Evolutionary conservation across 495 filamentous ascomycete genomes (phyloP).

Genomic region (Xylaria sp.): DNA sequence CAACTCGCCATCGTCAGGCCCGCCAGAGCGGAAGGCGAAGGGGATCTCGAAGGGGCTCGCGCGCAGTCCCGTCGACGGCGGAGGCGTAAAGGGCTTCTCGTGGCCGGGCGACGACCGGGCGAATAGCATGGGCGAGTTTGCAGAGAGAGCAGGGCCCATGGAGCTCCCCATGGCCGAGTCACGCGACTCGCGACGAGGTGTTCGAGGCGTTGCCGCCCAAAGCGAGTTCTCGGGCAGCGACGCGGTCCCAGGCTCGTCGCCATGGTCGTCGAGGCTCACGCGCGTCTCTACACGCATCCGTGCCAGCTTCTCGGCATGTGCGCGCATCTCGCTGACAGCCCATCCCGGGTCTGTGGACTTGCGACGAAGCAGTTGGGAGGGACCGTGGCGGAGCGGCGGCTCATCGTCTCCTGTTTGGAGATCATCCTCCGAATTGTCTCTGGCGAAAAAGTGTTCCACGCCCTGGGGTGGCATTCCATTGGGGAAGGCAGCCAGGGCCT

Average conservation of each 20-base stretch:
- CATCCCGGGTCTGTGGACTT: constrained; percentile 57
- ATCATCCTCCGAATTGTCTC: constrained; percentile 59
- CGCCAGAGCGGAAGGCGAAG: constrained; percentile 35
- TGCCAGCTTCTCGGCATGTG: constrained; percentile 49
- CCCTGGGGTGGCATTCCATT: constrained; percentile 55
- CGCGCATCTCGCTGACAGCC: constrained; percentile 60
- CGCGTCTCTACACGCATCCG: constrained; percentile 28
- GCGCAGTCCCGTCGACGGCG: constrained; percentile 36
- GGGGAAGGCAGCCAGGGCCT: constrained; percentile 57
- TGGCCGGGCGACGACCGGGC: constrained; percentile 29
- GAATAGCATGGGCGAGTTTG: constrained; percentile 44
- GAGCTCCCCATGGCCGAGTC: constrained; percentile 47
- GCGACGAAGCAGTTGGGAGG: constrained; percentile 45
- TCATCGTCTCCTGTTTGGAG: constrained; percentile 37
- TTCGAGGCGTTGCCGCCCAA: constrained; percentile 44
- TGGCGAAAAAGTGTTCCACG: constrained; percentile 62
- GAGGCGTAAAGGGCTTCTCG: constrained; percentile 32
- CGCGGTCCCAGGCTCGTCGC: constrained; percentile 53
- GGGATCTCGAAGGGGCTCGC: constrained; percentile 46
- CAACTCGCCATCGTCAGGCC: constrained; percentile 39
- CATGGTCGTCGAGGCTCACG: constrained; percentile 43
- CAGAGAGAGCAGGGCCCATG: constrained; percentile 47
- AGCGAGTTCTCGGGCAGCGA: constrained; percentile 52
- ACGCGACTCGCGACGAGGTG: constrained; percentile 42
- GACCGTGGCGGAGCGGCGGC: constrained; percentile 46